These are phyloP conservation scores for Marasmius sp. DNA, from an alignment of 1,284 basidiomycete species.

Conservation along the genomic window DNA sequence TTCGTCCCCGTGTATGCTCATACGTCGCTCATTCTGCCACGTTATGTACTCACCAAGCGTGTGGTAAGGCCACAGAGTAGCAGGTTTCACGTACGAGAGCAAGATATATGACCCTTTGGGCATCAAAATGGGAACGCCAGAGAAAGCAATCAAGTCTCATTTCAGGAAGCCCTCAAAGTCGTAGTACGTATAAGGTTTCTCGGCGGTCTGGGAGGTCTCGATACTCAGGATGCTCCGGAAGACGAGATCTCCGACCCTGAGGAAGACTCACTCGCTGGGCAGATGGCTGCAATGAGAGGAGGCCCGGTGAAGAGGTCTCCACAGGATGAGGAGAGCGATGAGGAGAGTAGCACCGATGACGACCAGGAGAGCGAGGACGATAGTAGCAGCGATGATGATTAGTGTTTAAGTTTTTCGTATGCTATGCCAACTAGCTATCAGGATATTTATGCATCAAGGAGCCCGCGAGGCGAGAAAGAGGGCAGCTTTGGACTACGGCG, in stretches of 20 bases:
- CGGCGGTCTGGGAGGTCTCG: too few species aligned
- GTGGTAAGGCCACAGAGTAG: slow-evolving; percentile 67
- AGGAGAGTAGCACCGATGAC: slow-evolving; percentile 38
- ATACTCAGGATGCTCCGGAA: slow-evolving; percentile 64
- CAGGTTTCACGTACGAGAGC: slow-evolving; percentile 59
- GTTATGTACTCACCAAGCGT: too few species aligned
- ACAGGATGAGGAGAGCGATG: slow-evolving; percentile 49
- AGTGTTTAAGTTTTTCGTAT: slow-evolving; percentile 14
- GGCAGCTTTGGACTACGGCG: too few species aligned
- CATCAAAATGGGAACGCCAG: slow-evolving; percentile 68
- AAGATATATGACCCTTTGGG: slow-evolving; percentile 92
- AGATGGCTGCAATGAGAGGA: slow-evolving; percentile 98
- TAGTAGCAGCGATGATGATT: slow-evolving; percentile 41
- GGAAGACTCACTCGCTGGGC: slow-evolving; percentile 92
- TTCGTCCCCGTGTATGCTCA: too few species aligned
- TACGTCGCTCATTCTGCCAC: too few species aligned
- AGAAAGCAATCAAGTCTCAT: slow-evolving; percentile 95
- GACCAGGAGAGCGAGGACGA: slow-evolving; percentile 34
- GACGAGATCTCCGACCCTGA: slow-evolving; percentile 97
- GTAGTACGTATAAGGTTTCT: slow-evolving; percentile 61
- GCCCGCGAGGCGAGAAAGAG: too few species aligned
- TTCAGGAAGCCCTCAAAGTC: slow-evolving; percentile 92
- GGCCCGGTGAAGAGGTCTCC: slow-evolving; percentile 77
- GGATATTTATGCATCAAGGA: too few species aligned
- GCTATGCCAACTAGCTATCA: too few species aligned